Evolutionary conservation across 352 stramenopile species (phyloP).

Genomic region (Blastocystis sp.): DNA sequence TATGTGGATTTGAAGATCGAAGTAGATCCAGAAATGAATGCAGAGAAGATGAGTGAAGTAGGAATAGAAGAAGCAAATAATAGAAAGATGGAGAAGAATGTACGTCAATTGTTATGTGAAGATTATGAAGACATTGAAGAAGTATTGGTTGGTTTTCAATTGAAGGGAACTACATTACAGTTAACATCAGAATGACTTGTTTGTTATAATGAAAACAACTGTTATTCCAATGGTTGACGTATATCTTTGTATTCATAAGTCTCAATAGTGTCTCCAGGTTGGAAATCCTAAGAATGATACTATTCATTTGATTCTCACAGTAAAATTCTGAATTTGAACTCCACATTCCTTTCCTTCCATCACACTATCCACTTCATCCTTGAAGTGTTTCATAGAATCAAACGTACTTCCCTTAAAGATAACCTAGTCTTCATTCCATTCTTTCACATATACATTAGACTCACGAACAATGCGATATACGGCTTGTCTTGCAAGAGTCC

Average conservation of each 20-base stretch:
- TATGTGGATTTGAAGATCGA: constrained; percentile 30
- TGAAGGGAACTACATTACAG: neutral
- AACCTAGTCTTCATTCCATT: neutral
- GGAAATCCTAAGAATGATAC: constrained; percentile 74
- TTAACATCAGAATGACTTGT: neutral
- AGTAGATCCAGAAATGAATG: neutral
- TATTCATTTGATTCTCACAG: neutral
- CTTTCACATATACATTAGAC: neutral
- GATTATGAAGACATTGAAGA: constrained; percentile 32
- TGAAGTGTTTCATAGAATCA: constrained; percentile 74
- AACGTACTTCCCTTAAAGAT: constrained; percentile 55
- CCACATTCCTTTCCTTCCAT: constrained; percentile 91
- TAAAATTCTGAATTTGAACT: constrained; percentile 82
- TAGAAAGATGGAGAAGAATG: constrained; percentile 9
- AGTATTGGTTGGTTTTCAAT: constrained; percentile 18
- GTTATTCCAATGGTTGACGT: constrained; percentile 13
- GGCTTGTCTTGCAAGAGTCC: neutral
- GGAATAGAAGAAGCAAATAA: neutral
- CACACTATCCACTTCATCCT: constrained; percentile 82
- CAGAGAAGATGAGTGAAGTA: neutral
- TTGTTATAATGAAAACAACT: neutral
- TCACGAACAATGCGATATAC: constrained; percentile 28
- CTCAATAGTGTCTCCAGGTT: constrained; percentile 87
- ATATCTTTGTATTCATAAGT: constrained; percentile 68
- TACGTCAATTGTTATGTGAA: neutral